Evolutionary conservation across 495 filamentous ascomycete species (phyloP).

Genomic region (Aspergillus leporis): DNA sequence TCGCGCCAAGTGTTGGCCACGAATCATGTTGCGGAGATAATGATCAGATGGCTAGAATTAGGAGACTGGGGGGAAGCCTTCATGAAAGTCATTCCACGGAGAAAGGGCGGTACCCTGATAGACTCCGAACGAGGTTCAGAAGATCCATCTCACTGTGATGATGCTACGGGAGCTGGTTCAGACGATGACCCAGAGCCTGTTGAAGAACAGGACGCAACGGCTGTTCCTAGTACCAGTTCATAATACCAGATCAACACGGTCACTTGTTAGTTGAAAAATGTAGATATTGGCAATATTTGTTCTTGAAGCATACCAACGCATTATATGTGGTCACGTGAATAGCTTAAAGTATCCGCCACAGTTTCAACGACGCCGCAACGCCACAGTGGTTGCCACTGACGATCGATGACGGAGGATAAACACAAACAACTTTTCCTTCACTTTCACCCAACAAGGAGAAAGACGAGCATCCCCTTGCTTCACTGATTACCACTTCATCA

Average conservation of each 20-base stretch:
- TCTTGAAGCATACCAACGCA: too few relatives aligned
- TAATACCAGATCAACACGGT: not conserved
- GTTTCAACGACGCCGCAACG: not conserved
- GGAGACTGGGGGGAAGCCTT: conserved; percentile 92
- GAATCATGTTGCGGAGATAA: conserved; percentile 96
- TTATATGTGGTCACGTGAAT: not conserved
- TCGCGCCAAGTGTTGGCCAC: conserved; percentile 81
- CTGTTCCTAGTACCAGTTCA: not conserved
- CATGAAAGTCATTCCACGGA: conserved; percentile 76
- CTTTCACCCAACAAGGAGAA: conserved; percentile 12
- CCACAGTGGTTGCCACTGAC: conserved; percentile 16
- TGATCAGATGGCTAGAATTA: conserved; percentile 85
- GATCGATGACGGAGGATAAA: conserved; percentile 21
- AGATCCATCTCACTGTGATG: conserved; percentile 15
- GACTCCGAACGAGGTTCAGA: conserved; percentile 8
- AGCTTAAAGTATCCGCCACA: not conserved
- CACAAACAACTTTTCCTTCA: conserved; percentile 23
- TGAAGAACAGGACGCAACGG: conserved; percentile 16
- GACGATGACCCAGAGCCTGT: conserved; percentile 25
- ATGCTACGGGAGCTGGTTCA: conserved; percentile 22
- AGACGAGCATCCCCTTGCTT: conserved; percentile 12
- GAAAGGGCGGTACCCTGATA: conserved; percentile 72
- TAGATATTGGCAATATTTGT: too few relatives aligned
- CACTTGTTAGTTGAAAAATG: too few relatives aligned
- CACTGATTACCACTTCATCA: conserved; percentile 1